Conservation (phyloP, 2,329 filamentous ascomycete genomes). For the Fusarium sp. region DNA sequence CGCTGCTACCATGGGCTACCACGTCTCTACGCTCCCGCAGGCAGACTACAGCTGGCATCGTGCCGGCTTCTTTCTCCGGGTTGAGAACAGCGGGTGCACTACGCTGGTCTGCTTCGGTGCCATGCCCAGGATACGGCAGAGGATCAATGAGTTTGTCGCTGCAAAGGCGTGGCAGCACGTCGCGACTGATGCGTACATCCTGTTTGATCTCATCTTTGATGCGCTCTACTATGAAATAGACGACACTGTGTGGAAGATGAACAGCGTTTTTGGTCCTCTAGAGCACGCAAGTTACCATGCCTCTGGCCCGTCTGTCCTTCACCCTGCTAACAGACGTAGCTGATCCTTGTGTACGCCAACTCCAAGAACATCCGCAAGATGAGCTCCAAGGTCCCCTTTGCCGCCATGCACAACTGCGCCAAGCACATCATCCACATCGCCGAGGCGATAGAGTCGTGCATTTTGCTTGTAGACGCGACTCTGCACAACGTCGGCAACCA, state of each 20-base stretch:
- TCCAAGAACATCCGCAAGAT: conserved; percentile 40
- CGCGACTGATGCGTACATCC: conserved; percentile 39
- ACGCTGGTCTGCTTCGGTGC: conserved; percentile 44
- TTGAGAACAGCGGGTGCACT: conserved; percentile 23
- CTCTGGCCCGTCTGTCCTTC: not conserved
- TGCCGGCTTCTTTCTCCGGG: conserved; percentile 43
- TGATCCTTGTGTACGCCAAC: conserved; percentile 42
- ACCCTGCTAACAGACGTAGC: conserved; percentile 23
- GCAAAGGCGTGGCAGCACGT: conserved; percentile 41
- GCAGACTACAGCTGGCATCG: conserved; percentile 45
- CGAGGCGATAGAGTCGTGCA: conserved; percentile 44
- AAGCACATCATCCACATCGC: conserved; percentile 46
- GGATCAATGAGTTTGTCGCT: conserved; percentile 39
- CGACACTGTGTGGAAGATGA: conserved; percentile 45
- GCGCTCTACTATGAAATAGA: conserved; percentile 44
- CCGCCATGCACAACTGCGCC: conserved; percentile 44
- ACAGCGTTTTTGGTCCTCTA: conserved; percentile 43
- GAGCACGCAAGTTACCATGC: conserved; percentile 37
- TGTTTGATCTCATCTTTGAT: conserved; percentile 45
- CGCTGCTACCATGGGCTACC: conserved; percentile 38
- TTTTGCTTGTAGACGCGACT: conserved; percentile 41
- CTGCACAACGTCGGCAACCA: conserved; percentile 23
- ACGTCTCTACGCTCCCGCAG: conserved; percentile 39
- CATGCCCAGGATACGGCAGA: conserved; percentile 31
- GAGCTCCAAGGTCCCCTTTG: conserved; percentile 42